Conservation (phyloP, 2,329 filamentous ascomycete genomes). For the Penicillium sp. region DNA sequence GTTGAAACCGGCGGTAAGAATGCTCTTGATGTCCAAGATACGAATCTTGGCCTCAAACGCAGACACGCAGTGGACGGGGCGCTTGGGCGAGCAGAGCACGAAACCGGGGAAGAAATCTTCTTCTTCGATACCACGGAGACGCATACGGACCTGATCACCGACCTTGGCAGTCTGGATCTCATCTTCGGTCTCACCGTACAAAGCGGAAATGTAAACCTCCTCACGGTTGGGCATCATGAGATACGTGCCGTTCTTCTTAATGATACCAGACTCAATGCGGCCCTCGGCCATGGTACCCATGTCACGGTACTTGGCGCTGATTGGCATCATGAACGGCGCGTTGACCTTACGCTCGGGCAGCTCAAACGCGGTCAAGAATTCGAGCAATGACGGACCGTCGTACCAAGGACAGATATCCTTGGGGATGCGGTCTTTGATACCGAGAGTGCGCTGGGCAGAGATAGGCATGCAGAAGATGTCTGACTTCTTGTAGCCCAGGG, state of each 20-base stretch:
- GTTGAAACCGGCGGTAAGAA: constrained; percentile 92
- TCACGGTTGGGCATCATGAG: constrained; percentile 96
- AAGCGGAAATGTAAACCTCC: constrained; percentile 71
- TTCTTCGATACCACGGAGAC: constrained; percentile 91
- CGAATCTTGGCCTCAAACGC: constrained; percentile 95
- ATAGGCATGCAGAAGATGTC: constrained; percentile 96
- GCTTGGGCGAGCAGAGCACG: constrained; percentile 90
- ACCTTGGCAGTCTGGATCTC: constrained; percentile 78
- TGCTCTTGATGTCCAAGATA: constrained; percentile 89
- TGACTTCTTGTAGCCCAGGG: constrained; percentile 90
- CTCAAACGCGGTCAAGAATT: constrained; percentile 92
- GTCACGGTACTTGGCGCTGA: constrained; percentile 93
- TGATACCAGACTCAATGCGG: constrained; percentile 89
- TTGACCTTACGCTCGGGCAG: constrained; percentile 93
- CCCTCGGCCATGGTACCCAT: constrained; percentile 97
- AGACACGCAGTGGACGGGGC: constrained; percentile 83
- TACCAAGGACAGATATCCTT: constrained; percentile 77
- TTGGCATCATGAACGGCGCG: constrained; percentile 98
- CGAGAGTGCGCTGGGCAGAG: constrained; percentile 77
- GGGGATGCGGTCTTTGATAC: constrained; percentile 84
- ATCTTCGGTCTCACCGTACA: constrained; percentile 95
- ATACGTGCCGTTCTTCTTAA: constrained; percentile 82
- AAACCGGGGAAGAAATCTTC: constrained; percentile 95
- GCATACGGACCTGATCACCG: constrained; percentile 90
- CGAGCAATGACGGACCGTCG: constrained; percentile 81